Conservation (phyloP, 139 green algal species). For the Trebouxia sp. region DNA sequence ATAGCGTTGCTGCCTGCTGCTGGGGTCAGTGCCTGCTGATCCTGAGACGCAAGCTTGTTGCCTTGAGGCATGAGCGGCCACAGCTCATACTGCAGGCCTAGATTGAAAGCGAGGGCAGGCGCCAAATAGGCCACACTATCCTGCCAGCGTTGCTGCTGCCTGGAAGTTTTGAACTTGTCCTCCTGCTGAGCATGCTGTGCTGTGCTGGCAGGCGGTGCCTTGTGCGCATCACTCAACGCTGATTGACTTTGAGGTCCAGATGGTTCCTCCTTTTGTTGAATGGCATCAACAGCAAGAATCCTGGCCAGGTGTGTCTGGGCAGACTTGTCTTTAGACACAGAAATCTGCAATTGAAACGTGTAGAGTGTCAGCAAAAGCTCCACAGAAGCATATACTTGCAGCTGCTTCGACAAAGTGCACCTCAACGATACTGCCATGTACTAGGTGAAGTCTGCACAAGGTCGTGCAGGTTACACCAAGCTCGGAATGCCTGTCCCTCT, state of each 20-base stretch:
- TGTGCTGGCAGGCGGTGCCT: neutral
- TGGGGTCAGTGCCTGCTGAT: no score
- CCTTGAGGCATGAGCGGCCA: constrained; percentile 33
- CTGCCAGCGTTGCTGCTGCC: neutral
- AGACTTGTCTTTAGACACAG: neutral
- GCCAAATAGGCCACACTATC: constrained; percentile 30
- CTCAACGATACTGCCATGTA: constrained; percentile 15
- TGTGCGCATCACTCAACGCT: neutral
- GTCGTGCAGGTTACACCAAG: neutral
- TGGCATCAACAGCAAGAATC: neutral
- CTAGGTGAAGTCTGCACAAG: neutral
- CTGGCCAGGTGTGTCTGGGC: neutral
- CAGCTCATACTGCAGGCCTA: constrained; percentile 46
- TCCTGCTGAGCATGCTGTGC: neutral
- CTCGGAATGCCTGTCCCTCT: constrained; percentile 10
- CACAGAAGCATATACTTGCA: neutral
- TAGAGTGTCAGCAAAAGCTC: neutral
- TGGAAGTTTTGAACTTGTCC: neutral
- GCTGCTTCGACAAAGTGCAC: neutral
- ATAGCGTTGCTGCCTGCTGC: neutral
- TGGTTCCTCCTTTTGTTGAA: neutral
- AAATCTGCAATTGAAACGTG: neutral
- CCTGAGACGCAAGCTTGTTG: no score
- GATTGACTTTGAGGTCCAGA: neutral
- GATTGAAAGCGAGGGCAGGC: constrained; percentile 49